phyloP scores from a whole-genome alignment of 192 early-diverging fungal genomes.

The Lunasporangiospora selenospora region DNA sequence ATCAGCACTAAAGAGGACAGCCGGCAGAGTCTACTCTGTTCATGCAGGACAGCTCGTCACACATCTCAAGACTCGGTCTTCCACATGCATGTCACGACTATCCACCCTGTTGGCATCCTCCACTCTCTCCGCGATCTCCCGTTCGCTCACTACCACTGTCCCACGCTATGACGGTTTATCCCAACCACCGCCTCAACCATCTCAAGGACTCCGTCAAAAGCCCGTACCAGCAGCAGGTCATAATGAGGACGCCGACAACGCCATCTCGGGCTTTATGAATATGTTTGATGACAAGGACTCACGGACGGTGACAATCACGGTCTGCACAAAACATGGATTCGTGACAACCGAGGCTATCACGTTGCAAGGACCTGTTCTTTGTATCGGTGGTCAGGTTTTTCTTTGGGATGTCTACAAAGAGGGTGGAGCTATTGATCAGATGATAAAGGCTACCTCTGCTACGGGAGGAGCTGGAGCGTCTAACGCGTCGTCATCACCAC shows the following conservation, averaged over 20 bases:
- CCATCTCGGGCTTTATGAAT: constrained; percentile 58
- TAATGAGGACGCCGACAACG: constrained; percentile 37
- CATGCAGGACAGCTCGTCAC: not conserved
- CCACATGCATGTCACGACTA: not conserved
- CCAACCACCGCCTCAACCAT: constrained; percentile 1
- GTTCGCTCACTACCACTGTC: not conserved
- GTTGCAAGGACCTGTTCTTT: constrained; percentile 54
- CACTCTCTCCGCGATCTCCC: not conserved
- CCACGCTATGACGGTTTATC: too few species aligned
- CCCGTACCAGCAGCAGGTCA: constrained; percentile 19
- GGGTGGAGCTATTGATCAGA: constrained; percentile 13
- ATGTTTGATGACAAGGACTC: constrained; percentile 60
- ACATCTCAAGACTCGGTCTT: not conserved
- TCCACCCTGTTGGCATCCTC: not conserved
- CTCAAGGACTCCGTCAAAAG: constrained; percentile 31
- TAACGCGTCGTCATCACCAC: not conserved
- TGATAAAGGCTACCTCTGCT: too few species aligned
- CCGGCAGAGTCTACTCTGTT: not conserved
- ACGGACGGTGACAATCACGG: constrained; percentile 50
- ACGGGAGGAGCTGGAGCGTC: not conserved
- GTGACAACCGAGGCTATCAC: constrained; percentile 55
- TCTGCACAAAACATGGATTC: constrained; percentile 61
- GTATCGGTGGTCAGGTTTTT: constrained; percentile 60
- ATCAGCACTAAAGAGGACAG: not conserved
- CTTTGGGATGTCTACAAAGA: constrained; percentile 61